phyloP scores from a whole-genome alignment of 2,329 filamentous ascomycete genomes.

The Monascus ruber region DNA sequence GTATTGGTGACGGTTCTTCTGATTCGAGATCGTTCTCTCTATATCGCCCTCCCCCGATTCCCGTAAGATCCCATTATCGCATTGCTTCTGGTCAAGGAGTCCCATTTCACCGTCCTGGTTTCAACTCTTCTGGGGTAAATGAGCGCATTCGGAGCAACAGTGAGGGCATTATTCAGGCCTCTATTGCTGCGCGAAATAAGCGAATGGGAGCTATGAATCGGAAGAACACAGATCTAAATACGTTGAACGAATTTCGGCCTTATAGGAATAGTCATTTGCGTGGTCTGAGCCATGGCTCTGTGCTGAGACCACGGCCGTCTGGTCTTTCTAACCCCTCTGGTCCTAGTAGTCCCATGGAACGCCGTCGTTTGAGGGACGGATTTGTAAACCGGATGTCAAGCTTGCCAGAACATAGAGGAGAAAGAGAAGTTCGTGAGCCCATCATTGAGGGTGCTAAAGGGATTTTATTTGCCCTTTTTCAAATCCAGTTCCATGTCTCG shows the following conservation, averaged over 20 bases:
- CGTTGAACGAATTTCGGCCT: slow-evolving; percentile 40
- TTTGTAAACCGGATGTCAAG: slow-evolving; percentile 44
- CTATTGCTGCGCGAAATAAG: slow-evolving; percentile 38
- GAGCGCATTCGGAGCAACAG: slow-evolving; percentile 50
- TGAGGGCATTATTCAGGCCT: slow-evolving; percentile 45
- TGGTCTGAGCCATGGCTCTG: slow-evolving; percentile 47
- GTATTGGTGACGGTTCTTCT: slow-evolving; percentile 46
- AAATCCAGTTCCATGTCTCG: slow-evolving; percentile 38
- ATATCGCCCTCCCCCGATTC: slow-evolving; percentile 62
- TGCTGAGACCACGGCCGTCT: slow-evolving; percentile 30
- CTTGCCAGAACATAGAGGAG: slow-evolving; percentile 44
- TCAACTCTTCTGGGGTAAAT: slow-evolving; percentile 62
- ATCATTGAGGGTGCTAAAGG: slow-evolving; percentile 46
- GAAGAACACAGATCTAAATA: slow-evolving; percentile 44
- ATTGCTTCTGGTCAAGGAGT: slow-evolving; percentile 33
- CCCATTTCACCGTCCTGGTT: slow-evolving; percentile 46
- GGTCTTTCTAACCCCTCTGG: slow-evolving; percentile 27
- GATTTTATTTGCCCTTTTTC: slow-evolving; percentile 44
- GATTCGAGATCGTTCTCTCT: slow-evolving; percentile 60
- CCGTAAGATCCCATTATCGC: slow-evolving; percentile 69
- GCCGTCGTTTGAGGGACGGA: slow-evolving; percentile 29
- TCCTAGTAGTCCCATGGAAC: slow-evolving; percentile 33
- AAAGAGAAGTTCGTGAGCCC: slow-evolving; percentile 36
- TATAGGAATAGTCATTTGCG: slow-evolving; percentile 45
- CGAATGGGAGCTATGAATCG: slow-evolving; percentile 50